phyloP scores from a whole-genome alignment of 2,329 filamentous ascomycete species.

The Botrytis porri region DNA sequence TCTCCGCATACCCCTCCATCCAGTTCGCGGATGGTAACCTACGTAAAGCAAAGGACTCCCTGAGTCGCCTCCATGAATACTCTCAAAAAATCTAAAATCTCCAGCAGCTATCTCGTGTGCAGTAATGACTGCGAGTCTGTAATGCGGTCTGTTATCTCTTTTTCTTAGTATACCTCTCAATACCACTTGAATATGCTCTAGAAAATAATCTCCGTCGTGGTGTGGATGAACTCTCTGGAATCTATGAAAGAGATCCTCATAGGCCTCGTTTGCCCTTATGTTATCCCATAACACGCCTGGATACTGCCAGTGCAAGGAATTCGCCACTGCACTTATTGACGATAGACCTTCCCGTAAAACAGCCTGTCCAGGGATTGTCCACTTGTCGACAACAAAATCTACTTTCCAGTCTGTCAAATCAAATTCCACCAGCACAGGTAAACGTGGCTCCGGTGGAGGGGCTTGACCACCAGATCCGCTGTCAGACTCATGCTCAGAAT shows the following conservation, averaged over 20 bases:
- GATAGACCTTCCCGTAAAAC: not conserved
- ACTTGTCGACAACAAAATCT: not conserved
- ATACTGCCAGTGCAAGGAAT: conserved; percentile 3
- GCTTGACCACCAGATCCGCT: not conserved
- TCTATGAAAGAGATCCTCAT: not conserved
- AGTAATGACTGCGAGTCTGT: not conserved
- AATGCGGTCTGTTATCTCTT: not conserved
- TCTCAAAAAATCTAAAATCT: not conserved
- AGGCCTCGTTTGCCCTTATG: not conserved
- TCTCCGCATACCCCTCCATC: not conserved
- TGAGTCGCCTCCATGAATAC: not conserved
- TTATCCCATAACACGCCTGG: not conserved
- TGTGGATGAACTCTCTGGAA: not conserved
- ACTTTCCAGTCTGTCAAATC: not conserved
- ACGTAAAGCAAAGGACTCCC: not conserved
- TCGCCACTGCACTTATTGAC: not conserved
- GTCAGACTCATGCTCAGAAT: not conserved
- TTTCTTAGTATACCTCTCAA: not conserved
- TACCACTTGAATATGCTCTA: not conserved
- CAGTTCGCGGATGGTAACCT: no score
- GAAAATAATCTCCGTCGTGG: not conserved
- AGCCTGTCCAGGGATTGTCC: not conserved
- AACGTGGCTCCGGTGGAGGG: not conserved
- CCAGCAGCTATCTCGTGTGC: not conserved
- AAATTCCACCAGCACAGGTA: not conserved